Percentiles rank a stretch among this genome's conserved stretches.
These are phyloP conservation scores for Tetrahymena elliotti DNA, from an alignment of 73 alveolate species.

Conservation along the genomic window DNA sequence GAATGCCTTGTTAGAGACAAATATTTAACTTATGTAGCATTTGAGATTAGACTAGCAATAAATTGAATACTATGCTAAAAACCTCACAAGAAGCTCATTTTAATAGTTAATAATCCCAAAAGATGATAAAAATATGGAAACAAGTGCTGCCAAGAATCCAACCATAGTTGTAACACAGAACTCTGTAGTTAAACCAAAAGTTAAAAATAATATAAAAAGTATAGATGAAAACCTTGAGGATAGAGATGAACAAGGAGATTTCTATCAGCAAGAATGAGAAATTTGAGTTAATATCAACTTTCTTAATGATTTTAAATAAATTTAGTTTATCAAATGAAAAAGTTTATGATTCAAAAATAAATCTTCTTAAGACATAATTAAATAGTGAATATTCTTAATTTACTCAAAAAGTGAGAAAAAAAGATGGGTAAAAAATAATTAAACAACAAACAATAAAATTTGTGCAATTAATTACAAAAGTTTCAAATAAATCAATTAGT, in stretches of 20 bases:
- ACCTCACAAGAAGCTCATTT: background rate
- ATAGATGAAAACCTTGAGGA: background rate
- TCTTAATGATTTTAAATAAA: no score
- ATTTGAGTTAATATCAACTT: no score
- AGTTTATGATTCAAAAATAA: no score
- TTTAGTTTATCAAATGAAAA: no score
- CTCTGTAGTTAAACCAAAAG: background rate
- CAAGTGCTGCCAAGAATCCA: background rate
- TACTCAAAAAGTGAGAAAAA: no score
- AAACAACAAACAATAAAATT: no score
- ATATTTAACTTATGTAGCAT: background rate
- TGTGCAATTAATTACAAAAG: no score
- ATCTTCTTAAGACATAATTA: no score
- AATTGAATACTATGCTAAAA: background rate
- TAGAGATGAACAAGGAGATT: background rate
- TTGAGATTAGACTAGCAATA: background rate
- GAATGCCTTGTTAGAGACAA: background rate
- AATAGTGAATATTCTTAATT: no score
- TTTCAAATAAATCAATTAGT: no score
- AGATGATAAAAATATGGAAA: background rate
- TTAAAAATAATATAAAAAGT: background rate
- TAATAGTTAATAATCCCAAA: background rate
- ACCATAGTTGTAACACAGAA: background rate
- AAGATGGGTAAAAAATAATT: no score
- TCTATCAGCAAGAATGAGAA: background rate